Evolutionary conservation across 108 stramenopile species (phyloP), one percentile per base, ranked within the genome.

Genomic region (Pseudonitzschia multiseries): DNA sequence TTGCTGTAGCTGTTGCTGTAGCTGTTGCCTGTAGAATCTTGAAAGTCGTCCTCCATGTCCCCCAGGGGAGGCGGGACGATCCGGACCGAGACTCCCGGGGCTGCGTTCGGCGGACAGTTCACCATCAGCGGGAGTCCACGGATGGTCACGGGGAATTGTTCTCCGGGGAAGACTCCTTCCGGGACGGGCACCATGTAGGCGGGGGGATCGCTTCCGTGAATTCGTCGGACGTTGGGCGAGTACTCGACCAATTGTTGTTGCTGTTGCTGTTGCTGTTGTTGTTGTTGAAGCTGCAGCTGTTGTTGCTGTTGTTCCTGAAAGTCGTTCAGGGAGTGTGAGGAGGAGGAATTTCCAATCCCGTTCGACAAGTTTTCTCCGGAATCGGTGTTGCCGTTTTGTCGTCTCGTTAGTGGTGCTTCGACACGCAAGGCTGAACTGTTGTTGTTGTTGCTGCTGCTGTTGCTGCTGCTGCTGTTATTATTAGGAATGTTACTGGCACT

Each of bases 171-270:
- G 28, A 96, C 84, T 22, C 89, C 87, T 36, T 82, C 72, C 18
- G 94, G 94, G 59, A 96, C 89, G 27, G 88, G 88, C 10, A 96
- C 94, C 69, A 90, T 78, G 69, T 89, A 96, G 14, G 88, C 90
- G 77, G 87, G 86, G 26, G 57, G 24, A 26, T 3, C 26, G 15
- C 29, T 17, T 31, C 28, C 57, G 26, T 9, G 8, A 54, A 21
- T 36, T 6, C 36, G 36, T 36, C 36, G 36, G 36, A 36, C 36
- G 4, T 36, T 6, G 36, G 36, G 36, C 4, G 36, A 36, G 36
- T 36, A 36, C 36, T 36, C 4, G 4, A 5, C 4, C 36, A 2
- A 5, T 36, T 36, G 36, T 36, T 36, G 36, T 36, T 41, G 87
- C 53, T 24, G 53, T 24, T 54, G 21, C 53, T 24, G 53, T 24